Base-by-base conservation (phyloP, 2,329 filamentous ascomycete species). In the Emmonsiellopsis sp. region DNA sequence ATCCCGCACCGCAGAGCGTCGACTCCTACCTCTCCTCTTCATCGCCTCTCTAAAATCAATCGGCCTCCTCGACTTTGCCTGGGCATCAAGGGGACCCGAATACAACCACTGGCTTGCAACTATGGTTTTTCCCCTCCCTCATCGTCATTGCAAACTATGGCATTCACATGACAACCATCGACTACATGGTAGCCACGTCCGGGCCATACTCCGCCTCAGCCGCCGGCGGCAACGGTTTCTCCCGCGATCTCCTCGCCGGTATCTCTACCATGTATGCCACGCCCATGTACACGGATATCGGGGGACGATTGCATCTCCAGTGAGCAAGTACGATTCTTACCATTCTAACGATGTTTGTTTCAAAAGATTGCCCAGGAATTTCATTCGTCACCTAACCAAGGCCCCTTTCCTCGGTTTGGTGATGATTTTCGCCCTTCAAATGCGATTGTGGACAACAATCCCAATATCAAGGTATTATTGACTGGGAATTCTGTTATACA, bases 161-260 rank as follows among this genome's bases (percentile, higher is more conserved):
- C 6, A 81, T 82, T 39, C 82, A 84, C 62, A 80, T 82, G 74
- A 77, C 79, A 6, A 82, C 79, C 2, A 82, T 85, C 60, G 82
- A 85, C 63, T 85, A 84, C 65, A 83, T 83, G 77, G 80, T 85
- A 44, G 81, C 78, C 33, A 75, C 80, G 0, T 85, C 85, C 61
- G 82, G 81, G 0, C 76, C 77, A 0, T 84, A 81, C 62, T 74
- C 81, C 0, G 81, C 82, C 9, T 83, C 79, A 0, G 82, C 82
- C 1, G 83, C 81, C 0, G 82, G 81, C 31, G 81, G 82, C 6
- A 85, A 85, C 58, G 82, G 79, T 2, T 81, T 84, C 52, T 78
- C 80, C 6, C 74, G 82, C 42, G 82, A 85, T 58, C 77, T 84
- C 60, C 68, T 85, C 2, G 81, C 82, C 1, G 82, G 82, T 49